Conservation (phyloP, 75 land plant genomes). For the Azolla pinnata region DNA sequence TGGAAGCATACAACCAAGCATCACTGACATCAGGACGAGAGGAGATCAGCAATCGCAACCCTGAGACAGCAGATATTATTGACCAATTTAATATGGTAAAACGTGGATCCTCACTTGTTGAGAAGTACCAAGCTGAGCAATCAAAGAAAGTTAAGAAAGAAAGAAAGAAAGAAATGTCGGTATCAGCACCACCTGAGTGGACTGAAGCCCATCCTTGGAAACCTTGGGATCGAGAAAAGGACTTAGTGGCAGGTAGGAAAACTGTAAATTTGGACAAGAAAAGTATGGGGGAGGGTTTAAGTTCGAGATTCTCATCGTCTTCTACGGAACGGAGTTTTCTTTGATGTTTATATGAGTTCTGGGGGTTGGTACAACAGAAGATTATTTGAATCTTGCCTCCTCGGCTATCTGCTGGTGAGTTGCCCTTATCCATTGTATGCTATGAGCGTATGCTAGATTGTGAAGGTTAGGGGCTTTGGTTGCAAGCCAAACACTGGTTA, state of each 20-base stretch:
- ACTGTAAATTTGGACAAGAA: constrained; percentile 58
- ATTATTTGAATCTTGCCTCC: too few relatives aligned
- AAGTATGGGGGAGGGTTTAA: constrained; percentile 49
- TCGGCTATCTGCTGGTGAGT: too few relatives aligned
- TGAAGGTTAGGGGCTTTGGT: too few relatives aligned
- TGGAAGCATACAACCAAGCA: constrained; percentile 83
- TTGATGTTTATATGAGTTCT: too few relatives aligned
- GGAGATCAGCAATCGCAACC: neutral
- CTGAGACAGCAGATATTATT: constrained; percentile 37
- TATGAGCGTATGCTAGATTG: too few relatives aligned
- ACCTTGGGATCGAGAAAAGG: constrained; percentile 97
- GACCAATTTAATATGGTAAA: constrained; percentile 65
- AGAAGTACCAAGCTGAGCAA: constrained; percentile 50
- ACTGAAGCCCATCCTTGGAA: constrained; percentile 88
- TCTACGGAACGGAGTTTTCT: constrained; percentile 53
- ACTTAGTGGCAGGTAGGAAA: constrained; percentile 71
- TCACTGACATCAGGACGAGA: neutral
- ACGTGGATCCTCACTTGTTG: constrained; percentile 59
- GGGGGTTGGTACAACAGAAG: too few relatives aligned
- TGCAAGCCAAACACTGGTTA: too few relatives aligned
- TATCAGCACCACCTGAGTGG: constrained; percentile 56
- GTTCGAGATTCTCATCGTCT: constrained; percentile 65
- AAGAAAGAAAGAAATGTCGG: constrained; percentile 26
- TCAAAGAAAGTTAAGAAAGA: constrained; percentile 33
- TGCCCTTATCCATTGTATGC: too few relatives aligned